Base-by-base conservation (phyloP, 352 stramenopile species). In the Proteromonas lacertae region DNA sequence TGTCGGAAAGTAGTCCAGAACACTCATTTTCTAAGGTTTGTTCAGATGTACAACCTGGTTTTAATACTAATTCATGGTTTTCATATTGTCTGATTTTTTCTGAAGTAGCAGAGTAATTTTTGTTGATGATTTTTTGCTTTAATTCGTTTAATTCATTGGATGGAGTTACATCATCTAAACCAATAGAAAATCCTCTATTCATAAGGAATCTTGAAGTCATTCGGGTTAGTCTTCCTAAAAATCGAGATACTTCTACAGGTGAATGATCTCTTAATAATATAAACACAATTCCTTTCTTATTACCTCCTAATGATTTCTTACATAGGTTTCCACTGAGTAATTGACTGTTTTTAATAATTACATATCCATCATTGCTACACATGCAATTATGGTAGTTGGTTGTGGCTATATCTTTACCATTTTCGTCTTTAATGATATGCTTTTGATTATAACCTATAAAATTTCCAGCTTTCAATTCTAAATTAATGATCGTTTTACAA, bases 161-260 rank as follows among this genome's bases (percentile, higher is more conserved):
- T 25, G 88, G 86, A 16, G 81, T 94, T 7, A 99, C 88, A 50
- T 99, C 88, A 41, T 95, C 80, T 49, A 99, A 93, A 28, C 88
- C 88, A 31, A 99, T 99, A 13, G 76, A 92, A 46, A 99, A 96
- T 0, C 86, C 88, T 46, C 73, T 62, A 50, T 90, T 70, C n/a
- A 79, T 79, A 24, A 99, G 65, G 58, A 81, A 99, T 21, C 77
- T 60, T 7, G 70, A 68, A 44, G 77, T 93, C 10, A 98, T 58
- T 53, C 94, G 95, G 0, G 86, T 77, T 32, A 96, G 66, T 25
- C 84, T 75, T 56, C 94, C 90, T 81, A 99, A 93, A 50, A 75
- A 83, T 9, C 66, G 61, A 2, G 84, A 82, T 20, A 82, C 84
- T 35, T 88, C 64, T 4, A 66, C 43, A 13, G 66, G 43, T 7